Base-by-base conservation (phyloP, 2,329 filamentous ascomycete genomes). In the Xylariaceae sp. region DNA sequence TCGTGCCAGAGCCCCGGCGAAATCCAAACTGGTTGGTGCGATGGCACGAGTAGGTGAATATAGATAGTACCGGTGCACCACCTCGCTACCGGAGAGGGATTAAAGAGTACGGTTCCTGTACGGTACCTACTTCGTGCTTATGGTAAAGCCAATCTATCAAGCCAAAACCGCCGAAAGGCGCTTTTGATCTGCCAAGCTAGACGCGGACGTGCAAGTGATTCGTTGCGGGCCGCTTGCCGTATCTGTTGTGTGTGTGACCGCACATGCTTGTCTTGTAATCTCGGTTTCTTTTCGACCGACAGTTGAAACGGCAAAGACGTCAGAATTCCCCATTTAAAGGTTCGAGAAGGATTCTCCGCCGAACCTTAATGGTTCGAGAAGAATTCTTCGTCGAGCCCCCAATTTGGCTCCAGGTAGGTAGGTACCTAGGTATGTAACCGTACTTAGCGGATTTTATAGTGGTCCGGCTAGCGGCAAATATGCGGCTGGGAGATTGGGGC, bases 331-430 rank as follows among this genome's bases (percentile, higher is more conserved):
- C 18, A 50, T 58, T 58, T 58, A 45, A 56, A 61, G 40, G 58
- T 71, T 71, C 69, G 63, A 69, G 69, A 71, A 72, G 55, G 53
- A 59, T 71, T 70, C 68, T 48, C 49, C 53, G 36, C 44, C 22
- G 29, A 30, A 37, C 32, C 39, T 58, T 58, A 45, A 56, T 60
- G 40, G 58, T 71, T 71, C 69, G 63, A 69, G 69, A 71, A 72
- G 55, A 54, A 59, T 71, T 70, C 68, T 48, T 48, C 53, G 10
- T 15, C 32, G 32, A 34, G 6, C 13, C 32, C 32, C 32, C 30
- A 53, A 45, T 44, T 53, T 49, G 34, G 49, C 29, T 43, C 52
- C 13, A 3, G 6, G 12, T 13, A 26, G 22, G 13, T 30, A 26
- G 15, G 21, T 43, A 15, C 6, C 10, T 42, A 13, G 5, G 9